phyloP scores from a whole-genome alignment of 2,329 filamentous ascomycete species.

The Diaporthe citri region DNA sequence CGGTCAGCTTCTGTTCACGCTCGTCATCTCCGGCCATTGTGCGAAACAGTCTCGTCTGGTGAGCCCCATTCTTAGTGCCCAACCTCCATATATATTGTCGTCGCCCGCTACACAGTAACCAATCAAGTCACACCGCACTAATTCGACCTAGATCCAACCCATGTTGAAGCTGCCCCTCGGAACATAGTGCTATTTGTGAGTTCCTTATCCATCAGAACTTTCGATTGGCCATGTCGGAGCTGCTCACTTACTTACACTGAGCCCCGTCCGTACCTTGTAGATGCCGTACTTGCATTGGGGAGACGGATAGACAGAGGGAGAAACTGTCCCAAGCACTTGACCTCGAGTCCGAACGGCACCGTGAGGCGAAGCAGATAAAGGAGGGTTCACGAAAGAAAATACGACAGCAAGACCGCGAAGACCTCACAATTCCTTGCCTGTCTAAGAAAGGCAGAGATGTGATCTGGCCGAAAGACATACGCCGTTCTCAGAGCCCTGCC shows the following conservation, averaged over 20 bases:
- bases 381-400: not conserved
- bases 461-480: not conserved
- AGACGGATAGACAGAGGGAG: constrained; percentile 19
- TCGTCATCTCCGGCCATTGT: constrained; percentile 5
- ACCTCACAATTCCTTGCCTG: not conserved
- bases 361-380: not conserved
- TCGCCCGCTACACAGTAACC: not conserved
- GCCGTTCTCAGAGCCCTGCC: not conserved
- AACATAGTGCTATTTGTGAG: constrained; percentile 25
- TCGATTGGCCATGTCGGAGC: too few relatives aligned
- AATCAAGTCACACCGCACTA: not conserved
- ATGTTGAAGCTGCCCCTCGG: not conserved
- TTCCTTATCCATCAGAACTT: not conserved
- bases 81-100: not conserved
- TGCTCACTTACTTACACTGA: too few relatives aligned
- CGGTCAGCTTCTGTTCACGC: not conserved
- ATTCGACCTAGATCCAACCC: not conserved
- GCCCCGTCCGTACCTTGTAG: not conserved
- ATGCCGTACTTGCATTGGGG: constrained; percentile 33
- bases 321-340: not conserved
- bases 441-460: not conserved
- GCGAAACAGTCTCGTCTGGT: constrained; percentile 18
- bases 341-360: not conserved
- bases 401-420: not conserved
- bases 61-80: not conserved